phyloP scores from a whole-genome alignment of 495 filamentous ascomycete species.

The Talaromyces proteolyticus region DNA sequence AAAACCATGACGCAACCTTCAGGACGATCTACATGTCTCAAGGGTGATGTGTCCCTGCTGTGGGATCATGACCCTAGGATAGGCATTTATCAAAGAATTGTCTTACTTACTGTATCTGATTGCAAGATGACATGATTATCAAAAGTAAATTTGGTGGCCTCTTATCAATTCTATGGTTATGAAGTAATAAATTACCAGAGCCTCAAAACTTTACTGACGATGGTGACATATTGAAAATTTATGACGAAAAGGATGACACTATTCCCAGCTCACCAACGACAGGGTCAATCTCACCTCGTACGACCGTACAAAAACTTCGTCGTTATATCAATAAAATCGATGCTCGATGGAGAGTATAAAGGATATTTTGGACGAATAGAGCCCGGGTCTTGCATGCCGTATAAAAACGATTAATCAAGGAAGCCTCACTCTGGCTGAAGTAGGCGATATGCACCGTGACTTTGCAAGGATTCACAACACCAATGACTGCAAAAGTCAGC shows the following conservation, averaged over 20 bases:
- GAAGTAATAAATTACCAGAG: too few relatives aligned
- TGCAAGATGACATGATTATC: too few relatives aligned
- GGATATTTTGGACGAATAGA: not conserved
- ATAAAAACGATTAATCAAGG: constrained; percentile 3
- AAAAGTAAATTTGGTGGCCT: too few relatives aligned
- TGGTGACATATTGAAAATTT: not conserved
- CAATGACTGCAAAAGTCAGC: not conserved
- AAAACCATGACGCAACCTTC: too few relatives aligned
- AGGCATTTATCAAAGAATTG: too few relatives aligned
- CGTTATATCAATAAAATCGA: not conserved
- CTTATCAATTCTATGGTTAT: too few relatives aligned
- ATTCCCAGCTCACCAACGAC: not conserved
- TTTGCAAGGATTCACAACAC: not conserved
- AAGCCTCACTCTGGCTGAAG: not conserved
- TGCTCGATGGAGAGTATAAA: not conserved
- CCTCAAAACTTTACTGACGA: too few relatives aligned
- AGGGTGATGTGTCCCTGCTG: too few relatives aligned
- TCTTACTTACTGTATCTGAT: too few relatives aligned
- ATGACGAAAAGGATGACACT: not conserved
- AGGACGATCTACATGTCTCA: too few relatives aligned
- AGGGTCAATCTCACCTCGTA: not conserved
- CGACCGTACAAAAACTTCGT: not conserved
- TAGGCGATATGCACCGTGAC: not conserved
- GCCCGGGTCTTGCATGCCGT: not conserved
- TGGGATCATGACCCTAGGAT: too few relatives aligned